These are phyloP conservation scores for Orychophragmus violaceus DNA, from an alignment of 345 rosid genomes.

Conservation along the genomic window DNA sequence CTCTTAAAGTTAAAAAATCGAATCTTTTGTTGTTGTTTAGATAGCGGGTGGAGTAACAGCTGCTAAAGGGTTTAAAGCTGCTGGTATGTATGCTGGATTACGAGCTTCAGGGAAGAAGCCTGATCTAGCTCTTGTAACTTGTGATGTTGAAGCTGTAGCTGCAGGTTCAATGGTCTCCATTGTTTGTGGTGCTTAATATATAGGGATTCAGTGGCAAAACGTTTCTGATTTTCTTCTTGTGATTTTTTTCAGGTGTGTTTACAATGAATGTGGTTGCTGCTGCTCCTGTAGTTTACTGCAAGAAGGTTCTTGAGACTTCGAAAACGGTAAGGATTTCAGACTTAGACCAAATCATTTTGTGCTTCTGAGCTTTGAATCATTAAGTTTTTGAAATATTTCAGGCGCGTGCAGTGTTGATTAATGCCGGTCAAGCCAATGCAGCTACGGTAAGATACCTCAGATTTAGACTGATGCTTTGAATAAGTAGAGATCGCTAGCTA, in stretches of 20 bases:
- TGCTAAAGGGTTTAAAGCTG: constrained; percentile 79
- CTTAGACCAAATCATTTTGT: not conserved
- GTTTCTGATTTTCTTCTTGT: not conserved
- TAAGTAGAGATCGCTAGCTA: not conserved
- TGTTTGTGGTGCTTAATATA: not conserved
- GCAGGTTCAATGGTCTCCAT: constrained; percentile 43
- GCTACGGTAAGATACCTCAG: constrained; percentile 64
- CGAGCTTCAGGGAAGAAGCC: constrained; percentile 83
- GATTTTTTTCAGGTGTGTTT: constrained; percentile 54
- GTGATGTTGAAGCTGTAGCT: constrained; percentile 74
- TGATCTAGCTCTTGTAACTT: constrained; percentile 76
- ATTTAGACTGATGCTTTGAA: not conserved
- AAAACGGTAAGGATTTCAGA: constrained; percentile 38
- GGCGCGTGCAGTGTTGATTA: constrained; percentile 91
- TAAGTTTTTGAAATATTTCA: constrained; percentile 24
- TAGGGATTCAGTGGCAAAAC: not conserved
- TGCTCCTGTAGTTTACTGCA: constrained; percentile 84
- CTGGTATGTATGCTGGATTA: constrained; percentile 76
- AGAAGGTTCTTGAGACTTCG: constrained; percentile 45
- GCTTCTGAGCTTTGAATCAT: not conserved
- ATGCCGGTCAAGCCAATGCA: constrained; percentile 99
- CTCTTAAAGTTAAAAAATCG: no score
- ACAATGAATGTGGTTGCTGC: constrained; percentile 85
- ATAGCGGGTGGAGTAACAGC: constrained; percentile 94
- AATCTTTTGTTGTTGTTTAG: constrained; percentile 31